These are phyloP conservation scores for Canariomyces notabilis DNA, from an alignment of 2,329 filamentous ascomycete species.

Conservation along the genomic window DNA sequence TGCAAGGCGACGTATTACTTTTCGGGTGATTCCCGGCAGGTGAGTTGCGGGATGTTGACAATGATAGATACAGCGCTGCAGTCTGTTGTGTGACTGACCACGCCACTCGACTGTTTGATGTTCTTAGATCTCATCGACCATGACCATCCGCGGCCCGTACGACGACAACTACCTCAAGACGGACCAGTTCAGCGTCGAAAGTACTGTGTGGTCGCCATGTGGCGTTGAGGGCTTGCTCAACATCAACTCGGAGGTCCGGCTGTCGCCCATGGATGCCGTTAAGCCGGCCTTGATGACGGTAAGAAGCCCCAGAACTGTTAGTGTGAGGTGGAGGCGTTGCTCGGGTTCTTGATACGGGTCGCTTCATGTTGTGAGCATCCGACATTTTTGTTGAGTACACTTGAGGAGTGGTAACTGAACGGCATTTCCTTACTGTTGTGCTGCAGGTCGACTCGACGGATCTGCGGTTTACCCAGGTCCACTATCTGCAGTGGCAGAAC, in stretches of 20 bases:
- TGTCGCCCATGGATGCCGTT: conserved; percentile 20
- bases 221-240: conserved; percentile 45
- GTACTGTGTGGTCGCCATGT: conserved; percentile 49
- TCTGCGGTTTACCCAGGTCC: conserved; percentile 28
- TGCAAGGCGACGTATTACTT: conserved; percentile 52
- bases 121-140: conserved; percentile 35
- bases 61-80: too few species aligned
- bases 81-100: too few species aligned
- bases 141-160: conserved; percentile 39
- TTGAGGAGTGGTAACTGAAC: too few species aligned
- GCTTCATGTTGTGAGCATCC: too few species aligned
- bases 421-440: too few species aligned
- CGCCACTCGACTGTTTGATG: too few species aligned
- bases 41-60: conserved; percentile 20
- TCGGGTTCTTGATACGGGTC: not conserved
- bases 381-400: too few species aligned
- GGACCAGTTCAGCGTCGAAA: conserved; percentile 40
- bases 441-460: conserved; percentile 29
- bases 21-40: conserved; percentile 40
- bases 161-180: conserved; percentile 39
- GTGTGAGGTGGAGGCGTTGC: conserved; percentile 9
- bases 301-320: conserved; percentile 12
- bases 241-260: conserved; percentile 48
- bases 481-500: conserved; percentile 28
- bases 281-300: conserved; percentile 27